Evolutionary conservation across 208 protist genomes (phyloP).

Genomic region (Trypanosoma congolense): DNA sequence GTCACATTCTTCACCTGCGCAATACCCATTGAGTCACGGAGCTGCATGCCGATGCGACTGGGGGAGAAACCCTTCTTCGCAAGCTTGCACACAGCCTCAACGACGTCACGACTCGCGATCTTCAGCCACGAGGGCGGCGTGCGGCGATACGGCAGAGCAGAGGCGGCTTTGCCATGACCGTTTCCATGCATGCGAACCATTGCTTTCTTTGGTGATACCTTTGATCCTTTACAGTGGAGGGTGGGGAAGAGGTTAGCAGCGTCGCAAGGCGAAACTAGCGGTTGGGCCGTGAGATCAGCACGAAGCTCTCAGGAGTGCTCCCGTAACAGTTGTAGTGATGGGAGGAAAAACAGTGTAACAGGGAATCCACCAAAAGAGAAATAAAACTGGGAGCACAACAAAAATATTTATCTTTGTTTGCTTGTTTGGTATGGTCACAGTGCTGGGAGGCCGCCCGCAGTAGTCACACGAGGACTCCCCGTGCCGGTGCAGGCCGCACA

Average conservation of each 20-base stretch:
- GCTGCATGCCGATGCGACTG: constrained; percentile 99
- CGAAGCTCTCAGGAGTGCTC: no score
- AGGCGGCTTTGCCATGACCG: constrained; percentile 98
- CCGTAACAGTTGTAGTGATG: no score
- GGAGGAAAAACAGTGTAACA: no score
- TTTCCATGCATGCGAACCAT: constrained; percentile 99
- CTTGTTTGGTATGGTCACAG: no score
- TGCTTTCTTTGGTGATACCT: not conserved
- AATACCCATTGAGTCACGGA: constrained; percentile 99
- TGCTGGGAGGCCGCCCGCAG: no score
- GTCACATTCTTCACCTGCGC: constrained; percentile 98
- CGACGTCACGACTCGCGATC: constrained; percentile 89
- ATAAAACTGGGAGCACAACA: no score
- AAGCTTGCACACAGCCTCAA: constrained; percentile 96
- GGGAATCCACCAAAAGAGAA: no score
- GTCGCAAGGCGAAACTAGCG: no score
- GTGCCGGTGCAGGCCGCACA: no score
- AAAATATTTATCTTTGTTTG: no score
- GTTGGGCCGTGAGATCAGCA: no score
- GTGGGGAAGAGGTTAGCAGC: not conserved
- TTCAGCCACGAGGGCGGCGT: constrained; percentile 99
- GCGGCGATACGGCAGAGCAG: constrained; percentile 97
- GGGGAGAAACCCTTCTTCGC: constrained; percentile 99
- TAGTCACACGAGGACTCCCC: no score
- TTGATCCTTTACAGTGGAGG: constrained; percentile 1